These are phyloP conservation scores for Teunomyces cretensis DNA, from an alignment of 805 yeast genomes.

Conservation along the genomic window DNA sequence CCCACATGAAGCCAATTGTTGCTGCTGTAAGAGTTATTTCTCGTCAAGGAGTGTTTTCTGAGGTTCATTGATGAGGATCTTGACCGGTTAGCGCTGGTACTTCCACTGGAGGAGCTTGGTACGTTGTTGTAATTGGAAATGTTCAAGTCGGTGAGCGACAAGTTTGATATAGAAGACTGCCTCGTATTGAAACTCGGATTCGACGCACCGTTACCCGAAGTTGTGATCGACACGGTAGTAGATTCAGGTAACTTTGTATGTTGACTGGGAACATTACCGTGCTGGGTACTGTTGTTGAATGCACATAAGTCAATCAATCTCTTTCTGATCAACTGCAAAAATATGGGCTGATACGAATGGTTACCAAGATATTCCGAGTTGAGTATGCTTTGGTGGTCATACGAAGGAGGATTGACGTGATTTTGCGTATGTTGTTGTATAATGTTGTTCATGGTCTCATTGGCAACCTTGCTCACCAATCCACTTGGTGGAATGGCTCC, in stretches of 20 bases:
- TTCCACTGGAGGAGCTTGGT: conserved; percentile 8
- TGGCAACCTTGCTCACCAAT: conserved; percentile 42
- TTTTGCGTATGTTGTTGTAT: conserved; percentile 15
- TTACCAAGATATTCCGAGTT: conserved; percentile 31
- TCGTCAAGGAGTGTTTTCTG: conserved; percentile 43
- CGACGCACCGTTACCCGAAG: conserved; percentile 11
- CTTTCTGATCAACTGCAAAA: conserved; percentile 42
- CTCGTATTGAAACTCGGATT: conserved; percentile 18
- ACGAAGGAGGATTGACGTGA: conserved; percentile 18
- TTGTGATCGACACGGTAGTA: conserved; percentile 22
- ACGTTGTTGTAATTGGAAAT: conserved; percentile 28
- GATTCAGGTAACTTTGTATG: conserved; percentile 20
- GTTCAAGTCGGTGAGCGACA: conserved; percentile 41
- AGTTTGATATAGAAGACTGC: conserved; percentile 40
- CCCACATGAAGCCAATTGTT: conserved; percentile 47
- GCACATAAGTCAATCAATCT: conserved; percentile 41
- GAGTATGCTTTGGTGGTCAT: conserved; percentile 35
- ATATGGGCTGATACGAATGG: conserved; percentile 34
- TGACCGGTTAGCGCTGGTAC: conserved; percentile 25
- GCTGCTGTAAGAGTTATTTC: conserved; percentile 38
- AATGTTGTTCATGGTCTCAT: conserved; percentile 35
- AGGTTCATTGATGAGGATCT: conserved; percentile 37
- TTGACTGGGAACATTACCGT: not conserved
- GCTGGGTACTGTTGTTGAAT: conserved; percentile 12
- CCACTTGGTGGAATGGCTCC: conserved; percentile 46